Conservation (phyloP, 129 eudicot species). For the Pseudognaphalium luteoalbum region DNA sequence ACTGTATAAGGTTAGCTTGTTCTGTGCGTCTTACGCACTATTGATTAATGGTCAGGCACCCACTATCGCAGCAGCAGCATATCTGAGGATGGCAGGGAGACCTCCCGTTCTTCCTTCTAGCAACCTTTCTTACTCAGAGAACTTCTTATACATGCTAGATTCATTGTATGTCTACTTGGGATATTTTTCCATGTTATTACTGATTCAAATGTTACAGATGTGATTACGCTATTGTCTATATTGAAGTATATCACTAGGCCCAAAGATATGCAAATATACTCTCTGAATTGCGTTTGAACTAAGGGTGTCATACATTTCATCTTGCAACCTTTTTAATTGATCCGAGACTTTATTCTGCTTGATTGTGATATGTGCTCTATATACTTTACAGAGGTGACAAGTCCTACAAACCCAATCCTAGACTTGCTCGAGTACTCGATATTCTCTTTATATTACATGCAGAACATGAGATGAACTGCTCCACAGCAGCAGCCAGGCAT, state of each 20-base stretch:
- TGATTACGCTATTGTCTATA: neutral
- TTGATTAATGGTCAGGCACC: constrained; percentile 63
- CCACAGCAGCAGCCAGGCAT: constrained; percentile 96
- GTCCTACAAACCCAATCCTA: constrained; percentile 89
- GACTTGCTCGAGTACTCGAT: constrained; percentile 92
- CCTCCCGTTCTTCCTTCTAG: constrained; percentile 96
- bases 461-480: constrained; percentile 99
- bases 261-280: neutral
- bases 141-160: constrained; percentile 97
- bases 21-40: constrained; percentile 5
- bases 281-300: neutral
- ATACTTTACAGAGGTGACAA: constrained; percentile 72
- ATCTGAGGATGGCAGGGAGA: constrained; percentile 94
- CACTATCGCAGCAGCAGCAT: constrained; percentile 97
- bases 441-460: constrained; percentile 92
- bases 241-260: neutral
- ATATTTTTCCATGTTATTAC: neutral
- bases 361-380: constrained; percentile 10
- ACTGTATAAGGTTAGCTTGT: neutral
- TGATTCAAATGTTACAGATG: neutral
- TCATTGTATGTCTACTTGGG: constrained; percentile 63
- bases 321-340: neutral
- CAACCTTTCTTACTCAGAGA: constrained; percentile 91
- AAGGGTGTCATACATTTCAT: neutral
- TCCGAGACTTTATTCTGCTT: neutral